A percentile compares a stretch with the other conserved stretches of the same genome.
phyloP scores from a whole-genome alignment of 2,329 filamentous ascomycete genomes.

The Xylaria digitata region DNA sequence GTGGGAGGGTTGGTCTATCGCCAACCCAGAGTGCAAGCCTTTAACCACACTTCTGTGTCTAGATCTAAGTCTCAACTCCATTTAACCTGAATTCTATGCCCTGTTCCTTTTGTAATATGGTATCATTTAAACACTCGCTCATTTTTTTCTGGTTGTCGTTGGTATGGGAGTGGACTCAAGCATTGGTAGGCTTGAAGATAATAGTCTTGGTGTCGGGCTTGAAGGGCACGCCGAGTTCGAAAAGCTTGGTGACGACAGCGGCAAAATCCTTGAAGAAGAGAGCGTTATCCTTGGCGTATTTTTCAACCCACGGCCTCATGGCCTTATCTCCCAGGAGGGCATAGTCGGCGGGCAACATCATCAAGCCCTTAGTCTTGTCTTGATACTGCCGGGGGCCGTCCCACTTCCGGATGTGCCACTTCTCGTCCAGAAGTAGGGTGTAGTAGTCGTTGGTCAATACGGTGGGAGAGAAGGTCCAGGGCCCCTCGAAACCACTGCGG shows the following conservation, averaged over 20 bases:
- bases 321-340: constrained; percentile 87
- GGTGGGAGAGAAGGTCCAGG: constrained; percentile 92
- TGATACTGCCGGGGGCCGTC: constrained; percentile 85
- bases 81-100: constrained; percentile 3
- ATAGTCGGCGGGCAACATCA: constrained; percentile 98
- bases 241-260: constrained; percentile 80
- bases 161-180: constrained; percentile 46
- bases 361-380: constrained; percentile 87
- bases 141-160: constrained; percentile 34
- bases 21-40: not conserved
- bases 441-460: constrained; percentile 96
- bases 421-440: constrained; percentile 87
- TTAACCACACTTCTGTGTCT: constrained; percentile 7
- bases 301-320: constrained; percentile 82
- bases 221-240: constrained; percentile 96
- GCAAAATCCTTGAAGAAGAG: constrained; percentile 95
- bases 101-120: constrained; percentile 34
- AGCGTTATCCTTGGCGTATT: constrained; percentile 91
- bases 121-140: constrained; percentile 34
- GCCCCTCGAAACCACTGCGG: constrained; percentile 87
- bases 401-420: constrained; percentile 94
- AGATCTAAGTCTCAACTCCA: constrained; percentile 39
- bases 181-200: constrained; percentile 70
- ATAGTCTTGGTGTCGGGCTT: constrained; percentile 70
- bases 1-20: not conserved